A percentile compares a stretch with the other conserved stretches of the same genome.
Conservation (phyloP, 345 rosid species). For the Gossypium stocksii region DNA sequence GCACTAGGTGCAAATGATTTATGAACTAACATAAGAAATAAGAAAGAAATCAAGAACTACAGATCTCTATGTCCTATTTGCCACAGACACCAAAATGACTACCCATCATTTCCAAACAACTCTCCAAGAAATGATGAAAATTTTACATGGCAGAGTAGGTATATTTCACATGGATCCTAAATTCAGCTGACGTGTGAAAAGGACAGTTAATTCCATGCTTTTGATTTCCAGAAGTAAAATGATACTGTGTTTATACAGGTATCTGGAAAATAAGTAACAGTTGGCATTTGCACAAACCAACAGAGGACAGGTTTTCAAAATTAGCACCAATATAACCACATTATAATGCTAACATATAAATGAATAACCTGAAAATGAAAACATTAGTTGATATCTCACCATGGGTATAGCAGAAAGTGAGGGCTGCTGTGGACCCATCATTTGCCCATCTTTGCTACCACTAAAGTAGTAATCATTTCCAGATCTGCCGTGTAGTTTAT, state of each 20-base stretch:
- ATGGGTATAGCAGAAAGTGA: conserved; percentile 50
- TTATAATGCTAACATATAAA: neutral
- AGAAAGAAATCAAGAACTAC: neutral
- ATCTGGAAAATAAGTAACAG: neutral
- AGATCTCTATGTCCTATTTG: neutral
- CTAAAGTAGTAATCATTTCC: conserved; percentile 50
- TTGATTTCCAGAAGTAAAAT: neutral
- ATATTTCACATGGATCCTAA: neutral
- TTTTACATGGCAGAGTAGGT: neutral
- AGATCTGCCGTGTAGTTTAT: conserved; percentile 50
- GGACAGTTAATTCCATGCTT: neutral
- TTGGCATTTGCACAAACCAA: neutral
- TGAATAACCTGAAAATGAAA: neutral
- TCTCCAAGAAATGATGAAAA: neutral
- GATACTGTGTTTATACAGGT: neutral
- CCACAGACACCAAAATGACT: neutral
- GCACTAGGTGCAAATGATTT: neutral
- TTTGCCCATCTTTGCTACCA: conserved; percentile 53
- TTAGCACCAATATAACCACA: neutral
- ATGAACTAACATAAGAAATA: neutral
- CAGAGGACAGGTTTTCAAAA: neutral
- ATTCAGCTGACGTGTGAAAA: neutral
- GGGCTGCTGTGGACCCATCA: conserved; percentile 50
- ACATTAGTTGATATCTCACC: conserved; percentile 48
- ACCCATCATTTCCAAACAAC: neutral